A percentile compares a stretch with the other conserved stretches of the same genome.
Conservation (phyloP, 2,329 filamentous ascomycete genomes). For the Lecanosticta acicola region DNA sequence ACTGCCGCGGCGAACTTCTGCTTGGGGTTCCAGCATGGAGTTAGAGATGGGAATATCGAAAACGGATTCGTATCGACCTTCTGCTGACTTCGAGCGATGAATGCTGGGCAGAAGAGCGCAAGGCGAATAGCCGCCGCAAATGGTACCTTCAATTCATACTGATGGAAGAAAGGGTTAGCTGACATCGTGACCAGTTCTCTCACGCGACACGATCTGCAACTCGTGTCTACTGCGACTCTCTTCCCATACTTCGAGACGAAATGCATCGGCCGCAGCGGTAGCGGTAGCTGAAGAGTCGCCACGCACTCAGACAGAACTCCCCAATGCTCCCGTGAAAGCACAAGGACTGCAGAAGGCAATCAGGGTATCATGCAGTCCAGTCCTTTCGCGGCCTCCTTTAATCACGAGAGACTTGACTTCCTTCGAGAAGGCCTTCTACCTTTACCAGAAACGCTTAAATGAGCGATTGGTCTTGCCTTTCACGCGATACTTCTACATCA, state of each 20-base stretch:
- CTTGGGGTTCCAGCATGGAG: not conserved
- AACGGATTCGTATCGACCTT: not conserved
- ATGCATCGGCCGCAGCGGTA: conserved; percentile 35
- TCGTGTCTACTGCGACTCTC: conserved; percentile 41
- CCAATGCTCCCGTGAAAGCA: conserved; percentile 37
- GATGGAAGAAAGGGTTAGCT: not conserved
- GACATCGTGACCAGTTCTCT: conserved; percentile 23
- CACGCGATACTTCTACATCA: conserved; percentile 89
- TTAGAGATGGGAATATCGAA: conserved; percentile 1
- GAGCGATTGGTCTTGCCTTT: conserved; percentile 86
- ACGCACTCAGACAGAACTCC: conserved; percentile 25
- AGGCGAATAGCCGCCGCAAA: conserved; percentile 39
- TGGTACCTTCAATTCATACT: conserved; percentile 32
- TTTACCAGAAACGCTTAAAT: conserved; percentile 95
- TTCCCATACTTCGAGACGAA: conserved; percentile 28
- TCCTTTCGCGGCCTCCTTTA: conserved; percentile 82
- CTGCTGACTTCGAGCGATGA: conserved; percentile 32
- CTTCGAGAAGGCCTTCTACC: conserved; percentile 90
- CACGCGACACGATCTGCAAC: conserved; percentile 41
- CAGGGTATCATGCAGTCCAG: conserved; percentile 57
- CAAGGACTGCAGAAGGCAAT: conserved; percentile 44
- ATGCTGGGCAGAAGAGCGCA: conserved; percentile 41
- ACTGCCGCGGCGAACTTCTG: conserved; percentile 14
- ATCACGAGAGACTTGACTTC: conserved; percentile 76
- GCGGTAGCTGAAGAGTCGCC: conserved; percentile 27